These are phyloP conservation scores for Lyophyllum decastes DNA, from an alignment of 768 basidiomycete species.

Conservation along the genomic window DNA sequence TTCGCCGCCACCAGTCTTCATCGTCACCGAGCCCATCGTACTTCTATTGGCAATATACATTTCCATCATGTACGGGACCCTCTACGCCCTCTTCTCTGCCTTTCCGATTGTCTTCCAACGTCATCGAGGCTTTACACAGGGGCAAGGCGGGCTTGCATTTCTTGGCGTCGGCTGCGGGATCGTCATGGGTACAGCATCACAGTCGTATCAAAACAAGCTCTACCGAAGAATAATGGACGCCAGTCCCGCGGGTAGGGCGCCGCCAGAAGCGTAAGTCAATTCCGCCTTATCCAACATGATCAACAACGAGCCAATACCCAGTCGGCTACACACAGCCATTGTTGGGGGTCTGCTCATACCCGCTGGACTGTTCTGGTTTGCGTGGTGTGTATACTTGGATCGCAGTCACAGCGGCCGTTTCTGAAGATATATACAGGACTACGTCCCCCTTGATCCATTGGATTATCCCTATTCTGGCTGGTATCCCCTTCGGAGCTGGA, in stretches of 20 bases:
- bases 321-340: conserved; percentile 61
- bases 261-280: conserved; percentile 58
- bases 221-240: conserved; percentile 52
- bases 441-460: conserved; percentile 54
- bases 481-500: conserved; percentile 65
- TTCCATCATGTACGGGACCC: conserved; percentile 59
- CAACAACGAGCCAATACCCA: conserved; percentile 19
- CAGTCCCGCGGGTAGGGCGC: conserved; percentile 49
- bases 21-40: conserved; percentile 67
- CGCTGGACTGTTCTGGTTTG: conserved; percentile 67
- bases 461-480: conserved; percentile 68
- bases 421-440: conserved; percentile 38
- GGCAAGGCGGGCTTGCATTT: conserved; percentile 61
- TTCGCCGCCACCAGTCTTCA: conserved; percentile 41
- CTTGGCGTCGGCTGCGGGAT: conserved; percentile 65
- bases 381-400: conserved; percentile 40
- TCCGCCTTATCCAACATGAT: neutral
- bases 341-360: conserved; percentile 54
- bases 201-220: conserved; percentile 54
- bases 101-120: conserved; percentile 62
- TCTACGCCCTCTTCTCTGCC: conserved; percentile 67
- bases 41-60: conserved; percentile 58
- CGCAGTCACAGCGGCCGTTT: neutral
- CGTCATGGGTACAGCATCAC: conserved; percentile 47
- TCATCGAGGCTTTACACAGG: conserved; percentile 52